Conservation (phyloP, 345 rosid genomes). For the Camelina hispida region DNA sequence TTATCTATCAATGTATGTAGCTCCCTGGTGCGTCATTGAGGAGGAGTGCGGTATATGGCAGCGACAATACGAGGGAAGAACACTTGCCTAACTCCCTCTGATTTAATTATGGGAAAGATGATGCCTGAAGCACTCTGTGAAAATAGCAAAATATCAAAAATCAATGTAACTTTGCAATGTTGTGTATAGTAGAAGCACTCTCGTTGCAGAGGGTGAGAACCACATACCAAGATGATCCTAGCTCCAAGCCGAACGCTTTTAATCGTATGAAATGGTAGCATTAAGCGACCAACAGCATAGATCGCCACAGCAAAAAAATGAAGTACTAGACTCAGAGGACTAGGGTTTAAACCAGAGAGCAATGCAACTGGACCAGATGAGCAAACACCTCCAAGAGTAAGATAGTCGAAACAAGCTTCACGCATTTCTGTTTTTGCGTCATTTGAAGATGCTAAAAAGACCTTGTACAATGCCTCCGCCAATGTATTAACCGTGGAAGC, state of each 20-base stretch:
- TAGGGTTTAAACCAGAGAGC: slow-evolving; percentile 50
- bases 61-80: slow-evolving; percentile 48
- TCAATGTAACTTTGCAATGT: not conserved
- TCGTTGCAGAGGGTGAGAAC: not conserved
- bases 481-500: slow-evolving; percentile 53
- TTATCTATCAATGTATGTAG: not conserved
- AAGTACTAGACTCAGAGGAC: slow-evolving; percentile 42
- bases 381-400: slow-evolving; percentile 48
- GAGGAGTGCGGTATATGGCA: slow-evolving; percentile 39
- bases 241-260: slow-evolving; percentile 46
- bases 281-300: slow-evolving; percentile 40
- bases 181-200: not conserved
- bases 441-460: slow-evolving; percentile 42
- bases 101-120: slow-evolving; percentile 54
- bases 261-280: slow-evolving; percentile 47
- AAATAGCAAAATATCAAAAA: not conserved
- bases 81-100: slow-evolving; percentile 58
- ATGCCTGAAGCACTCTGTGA: slow-evolving; percentile 54
- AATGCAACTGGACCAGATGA: slow-evolving; percentile 48
- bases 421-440: slow-evolving; percentile 46
- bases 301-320: slow-evolving; percentile 50
- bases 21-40: slow-evolving; percentile 27
- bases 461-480: slow-evolving; percentile 44
- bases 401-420: slow-evolving; percentile 49
- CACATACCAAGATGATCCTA: slow-evolving; percentile 42